Base-by-base conservation (phyloP, 2,329 filamentous ascomycete genomes). In the Pseudocercospora fijiensis region DNA sequence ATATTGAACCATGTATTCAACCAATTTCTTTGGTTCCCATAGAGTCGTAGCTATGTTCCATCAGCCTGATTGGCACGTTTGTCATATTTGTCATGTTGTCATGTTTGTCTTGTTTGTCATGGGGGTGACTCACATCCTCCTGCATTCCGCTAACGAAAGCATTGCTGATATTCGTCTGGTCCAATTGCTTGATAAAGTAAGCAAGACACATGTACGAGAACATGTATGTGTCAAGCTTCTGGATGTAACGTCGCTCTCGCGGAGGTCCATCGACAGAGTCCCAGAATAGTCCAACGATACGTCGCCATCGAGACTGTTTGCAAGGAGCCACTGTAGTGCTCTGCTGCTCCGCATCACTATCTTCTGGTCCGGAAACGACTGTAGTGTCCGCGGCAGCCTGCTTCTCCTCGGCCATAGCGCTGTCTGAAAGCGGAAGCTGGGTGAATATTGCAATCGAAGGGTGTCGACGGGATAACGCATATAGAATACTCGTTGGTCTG, bases 61-160 rank as follows among this genome's bases (percentile, higher is more conserved):
- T 47, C 43, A 47, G 43, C 22, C 43, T 20, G n/a, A 16, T 2
- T 22, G n/a, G 3, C n/a, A 47, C 1, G 1, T 47, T 22, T 11
- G n/a, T n/a, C n/a, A n/a, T n/a, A n/a, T n/a, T n/a, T n/a, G n/a
- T n/a, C n/a, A n/a, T n/a, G n/a, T n/a, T n/a, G n/a, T n/a, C n/a
- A n/a, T n/a, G n/a, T n/a, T n/a, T n/a, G n/a, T n/a, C n/a, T n/a
- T n/a, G n/a, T n/a, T n/a, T n/a, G n/a, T n/a, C n/a, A n/a, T n/a
- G n/a, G n/a, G n/a, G n/a, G n/a, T n/a, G n/a, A n/a, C 43, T 20
- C 43, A 47, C n/a, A 53, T 79, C 77, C 64, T 79, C 77, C 62
- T 74, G 74, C 78, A 79, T 79, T 3, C 78, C 78, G 51, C 74
- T 71, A 6, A 80, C 75, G 61, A 78, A 80, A 6, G 78, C 78